Conservation (phyloP, 2,329 filamentous ascomycete species). For the Aspergillus chevalieri region DNA sequence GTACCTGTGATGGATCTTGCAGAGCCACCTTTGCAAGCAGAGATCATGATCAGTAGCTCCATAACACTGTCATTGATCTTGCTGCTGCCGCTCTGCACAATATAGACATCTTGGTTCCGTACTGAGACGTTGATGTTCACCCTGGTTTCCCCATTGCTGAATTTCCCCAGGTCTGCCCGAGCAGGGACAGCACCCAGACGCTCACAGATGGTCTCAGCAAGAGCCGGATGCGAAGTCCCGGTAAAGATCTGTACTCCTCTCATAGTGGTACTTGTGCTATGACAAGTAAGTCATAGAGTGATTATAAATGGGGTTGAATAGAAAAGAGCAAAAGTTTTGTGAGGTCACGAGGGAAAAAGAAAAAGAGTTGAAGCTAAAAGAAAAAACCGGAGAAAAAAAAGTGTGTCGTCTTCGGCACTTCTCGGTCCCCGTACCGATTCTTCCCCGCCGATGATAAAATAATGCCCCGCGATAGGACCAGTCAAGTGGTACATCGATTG, state of each 20-base stretch:
- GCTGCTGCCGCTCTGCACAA: conserved; percentile 91
- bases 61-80: conserved; percentile 99
- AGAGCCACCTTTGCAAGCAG: conserved; percentile 94
- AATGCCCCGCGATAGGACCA: conserved; percentile 9
- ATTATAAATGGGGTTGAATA: conserved; percentile 12
- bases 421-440: conserved; percentile 8
- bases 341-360: conserved; percentile 12
- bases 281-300: conserved; percentile 1
- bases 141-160: conserved; percentile 64
- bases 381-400: conserved; percentile 5
- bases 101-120: conserved; percentile 97
- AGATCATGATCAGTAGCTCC: conserved; percentile 99
- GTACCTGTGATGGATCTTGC: conserved; percentile 93
- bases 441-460: neutral
- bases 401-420: conserved; percentile 7
- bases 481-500: conserved; percentile 5
- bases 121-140: conserved; percentile 66
- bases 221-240: conserved; percentile 58
- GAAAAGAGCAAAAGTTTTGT: conserved; percentile 7
- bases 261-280: conserved; percentile 40
- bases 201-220: conserved; percentile 62
- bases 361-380: conserved; percentile 1
- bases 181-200: conserved; percentile 56
- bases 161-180: conserved; percentile 58
- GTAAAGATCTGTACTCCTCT: conserved; percentile 63